A percentile compares a stretch with the other conserved stretches of the same genome.
Evolutionary conservation across 208 protist species (phyloP).

Genomic region (Angomonas ambiguus): DNA sequence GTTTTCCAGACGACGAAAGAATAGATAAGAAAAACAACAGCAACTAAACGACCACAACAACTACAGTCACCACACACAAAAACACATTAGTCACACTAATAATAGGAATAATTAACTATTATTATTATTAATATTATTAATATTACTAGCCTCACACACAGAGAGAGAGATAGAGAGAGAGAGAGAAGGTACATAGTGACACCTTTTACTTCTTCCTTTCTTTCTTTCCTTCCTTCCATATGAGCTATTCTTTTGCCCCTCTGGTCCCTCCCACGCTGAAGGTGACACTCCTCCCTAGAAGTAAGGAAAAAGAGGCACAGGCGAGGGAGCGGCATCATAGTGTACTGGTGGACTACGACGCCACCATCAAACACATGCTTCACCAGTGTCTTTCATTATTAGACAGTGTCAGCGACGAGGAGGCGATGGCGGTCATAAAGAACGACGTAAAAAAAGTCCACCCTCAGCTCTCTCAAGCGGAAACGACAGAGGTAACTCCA

Average conservation of each 20-base stretch:
- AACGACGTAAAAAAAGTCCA: not conserved
- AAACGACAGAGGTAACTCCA: not conserved
- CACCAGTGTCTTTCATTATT: not conserved
- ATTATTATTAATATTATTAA: not conserved
- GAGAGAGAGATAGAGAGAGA: not conserved
- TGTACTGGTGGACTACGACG: not conserved
- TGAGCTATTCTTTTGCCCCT: not conserved
- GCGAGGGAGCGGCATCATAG: not conserved
- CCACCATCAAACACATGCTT: slow-evolving; percentile 2
- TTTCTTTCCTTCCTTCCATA: not conserved
- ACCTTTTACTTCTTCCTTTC: too few species aligned
- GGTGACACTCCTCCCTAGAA: not conserved
- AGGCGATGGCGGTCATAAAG: not conserved
- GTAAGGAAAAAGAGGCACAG: not conserved
- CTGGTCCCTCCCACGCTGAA: not conserved
- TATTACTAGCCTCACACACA: not conserved
- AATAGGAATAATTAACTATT: too few species aligned
- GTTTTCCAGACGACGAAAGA: too few species aligned
- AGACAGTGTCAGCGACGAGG: not conserved
- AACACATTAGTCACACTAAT: too few species aligned
- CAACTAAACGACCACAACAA: slow-evolving; percentile 10
- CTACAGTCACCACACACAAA: slow-evolving; percentile 4
- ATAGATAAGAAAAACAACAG: slow-evolving; percentile 8
- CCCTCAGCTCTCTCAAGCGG: not conserved
- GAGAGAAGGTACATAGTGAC: too few species aligned